A percentile compares a stretch with the other conserved stretches of the same genome.
Evolutionary conservation across 805 yeast genomes (phyloP).

Genomic region (Yamadazyma insecticola): DNA sequence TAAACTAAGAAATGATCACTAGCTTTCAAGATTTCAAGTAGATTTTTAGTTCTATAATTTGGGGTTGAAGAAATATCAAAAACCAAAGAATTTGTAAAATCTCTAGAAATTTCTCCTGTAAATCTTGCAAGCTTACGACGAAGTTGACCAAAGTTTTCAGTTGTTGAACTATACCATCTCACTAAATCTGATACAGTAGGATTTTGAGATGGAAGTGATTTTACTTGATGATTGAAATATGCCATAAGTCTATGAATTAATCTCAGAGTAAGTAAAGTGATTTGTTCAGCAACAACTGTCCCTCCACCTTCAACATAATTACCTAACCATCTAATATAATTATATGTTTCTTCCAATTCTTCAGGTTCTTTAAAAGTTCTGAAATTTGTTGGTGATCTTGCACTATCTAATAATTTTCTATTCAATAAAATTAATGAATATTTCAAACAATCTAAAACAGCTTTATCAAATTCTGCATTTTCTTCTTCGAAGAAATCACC

Average conservation of each 20-base stretch:
- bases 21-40: slow-evolving; percentile 55
- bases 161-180: slow-evolving; percentile 63
- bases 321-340: slow-evolving; percentile 71
- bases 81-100: slow-evolving; percentile 68
- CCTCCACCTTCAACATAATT: slow-evolving; percentile 77
- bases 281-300: slow-evolving; percentile 72
- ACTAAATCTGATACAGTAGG: slow-evolving; percentile 34
- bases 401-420: slow-evolving; percentile 73
- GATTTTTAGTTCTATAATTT: slow-evolving; percentile 42
- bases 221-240: slow-evolving; percentile 68
- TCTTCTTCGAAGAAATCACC: slow-evolving; percentile 58
- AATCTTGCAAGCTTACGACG: slow-evolving; percentile 83
- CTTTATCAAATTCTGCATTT: slow-evolving; percentile 49
- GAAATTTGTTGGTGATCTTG: slow-evolving; percentile 57
- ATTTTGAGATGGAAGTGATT: slow-evolving; percentile 47
- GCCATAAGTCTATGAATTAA: slow-evolving; percentile 64
- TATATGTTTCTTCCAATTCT: slow-evolving; percentile 79
- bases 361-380: slow-evolving; percentile 90
- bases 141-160: slow-evolving; percentile 68
- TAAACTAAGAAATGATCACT: slow-evolving; percentile 73
- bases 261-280: slow-evolving; percentile 59
- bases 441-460: slow-evolving; percentile 67
- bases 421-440: slow-evolving; percentile 68
- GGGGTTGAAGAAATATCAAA: slow-evolving; percentile 45
- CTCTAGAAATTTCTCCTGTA: slow-evolving; percentile 57